These are phyloP conservation scores for Cordyceps pruinosa DNA, from an alignment of 2,329 filamentous ascomycete genomes.

Conservation along the genomic window DNA sequence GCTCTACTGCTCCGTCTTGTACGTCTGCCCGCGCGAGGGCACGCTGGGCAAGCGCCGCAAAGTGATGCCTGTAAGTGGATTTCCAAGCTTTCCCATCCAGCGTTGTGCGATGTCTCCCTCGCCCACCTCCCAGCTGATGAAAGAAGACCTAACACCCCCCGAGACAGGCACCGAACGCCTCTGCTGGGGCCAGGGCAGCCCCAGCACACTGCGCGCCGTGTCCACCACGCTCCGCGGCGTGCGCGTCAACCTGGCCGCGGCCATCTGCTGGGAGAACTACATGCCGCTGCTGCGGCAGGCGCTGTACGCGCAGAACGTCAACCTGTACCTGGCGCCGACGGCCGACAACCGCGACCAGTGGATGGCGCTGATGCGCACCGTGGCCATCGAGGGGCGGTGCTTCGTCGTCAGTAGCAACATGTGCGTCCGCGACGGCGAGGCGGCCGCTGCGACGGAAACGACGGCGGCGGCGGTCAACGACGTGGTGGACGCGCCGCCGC, in stretches of 20 bases:
- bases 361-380: slow-evolving; percentile 73
- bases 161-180: slow-evolving; percentile 73
- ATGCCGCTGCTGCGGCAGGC: slow-evolving; percentile 83
- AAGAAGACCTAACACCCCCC: slow-evolving; percentile 9
- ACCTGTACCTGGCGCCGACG: slow-evolving; percentile 84
- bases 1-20: slow-evolving; percentile 76
- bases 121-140: too few relatives aligned
- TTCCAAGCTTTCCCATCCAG: too few relatives aligned
- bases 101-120: slow-evolving; percentile 14
- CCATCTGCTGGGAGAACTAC: slow-evolving; percentile 96
- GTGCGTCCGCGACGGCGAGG: slow-evolving; percentile 43
- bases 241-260: slow-evolving; percentile 71
- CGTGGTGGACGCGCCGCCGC: not conserved
- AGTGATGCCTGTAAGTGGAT: slow-evolving; percentile 67
- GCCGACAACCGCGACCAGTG: slow-evolving; percentile 80
- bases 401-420: slow-evolving; percentile 86
- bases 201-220: slow-evolving; percentile 71
- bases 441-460: not conserved
- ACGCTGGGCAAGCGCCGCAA: slow-evolving; percentile 81
- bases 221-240: slow-evolving; percentile 73
- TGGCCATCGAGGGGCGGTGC: slow-evolving; percentile 73
- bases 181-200: slow-evolving; percentile 81
- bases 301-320: slow-evolving; percentile 85
- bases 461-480: not conserved
- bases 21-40: slow-evolving; percentile 68